Conservation (phyloP, 2,329 filamentous ascomycete genomes). For the Sporothrix euskadiensis region DNA sequence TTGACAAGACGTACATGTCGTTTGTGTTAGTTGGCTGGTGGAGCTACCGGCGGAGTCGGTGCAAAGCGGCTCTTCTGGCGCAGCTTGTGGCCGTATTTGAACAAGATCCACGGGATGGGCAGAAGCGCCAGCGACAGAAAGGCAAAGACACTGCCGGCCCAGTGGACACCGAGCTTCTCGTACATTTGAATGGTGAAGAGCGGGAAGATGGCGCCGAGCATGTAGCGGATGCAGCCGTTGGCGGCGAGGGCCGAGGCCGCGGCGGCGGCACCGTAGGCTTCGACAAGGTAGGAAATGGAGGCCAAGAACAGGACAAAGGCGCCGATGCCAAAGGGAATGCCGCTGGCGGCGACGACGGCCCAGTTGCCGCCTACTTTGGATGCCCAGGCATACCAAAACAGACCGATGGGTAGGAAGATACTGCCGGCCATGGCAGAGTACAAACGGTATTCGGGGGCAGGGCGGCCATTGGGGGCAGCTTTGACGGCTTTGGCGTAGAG, state of each 20-base stretch:
- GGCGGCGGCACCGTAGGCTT: slow-evolving; percentile 9
- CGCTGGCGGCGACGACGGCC: slow-evolving; percentile 16
- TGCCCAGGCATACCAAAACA: slow-evolving; percentile 24
- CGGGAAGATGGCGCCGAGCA: slow-evolving; percentile 19
- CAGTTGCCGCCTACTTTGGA: slow-evolving; percentile 16
- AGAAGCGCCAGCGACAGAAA: slow-evolving; percentile 21
- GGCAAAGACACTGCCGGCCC: slow-evolving; percentile 25
- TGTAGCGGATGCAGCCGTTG: slow-evolving; percentile 19
- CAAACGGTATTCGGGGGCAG: slow-evolving; percentile 15
- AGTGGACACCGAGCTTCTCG: slow-evolving; percentile 20
- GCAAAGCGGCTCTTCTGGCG: slow-evolving; percentile 10
- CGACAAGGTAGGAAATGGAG: slow-evolving; percentile 22
- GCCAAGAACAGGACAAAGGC: slow-evolving; percentile 19
- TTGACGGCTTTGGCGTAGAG: slow-evolving; percentile 5
- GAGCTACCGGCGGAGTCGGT: neutral
- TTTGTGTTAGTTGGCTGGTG: neutral
- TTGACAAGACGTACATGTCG: neutral
- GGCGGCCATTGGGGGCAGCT: neutral
- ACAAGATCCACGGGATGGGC: slow-evolving; percentile 19
- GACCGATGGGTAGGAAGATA: slow-evolving; percentile 20
- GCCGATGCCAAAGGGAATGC: slow-evolving; percentile 21
- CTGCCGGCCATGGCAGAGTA: slow-evolving; percentile 24
- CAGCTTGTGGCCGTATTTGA: slow-evolving; percentile 13
- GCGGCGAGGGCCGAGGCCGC: slow-evolving; percentile 19
- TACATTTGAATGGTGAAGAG: slow-evolving; percentile 23